Conservation (phyloP, 768 basidiomycete genomes). For the Mycena maculata region DNA sequence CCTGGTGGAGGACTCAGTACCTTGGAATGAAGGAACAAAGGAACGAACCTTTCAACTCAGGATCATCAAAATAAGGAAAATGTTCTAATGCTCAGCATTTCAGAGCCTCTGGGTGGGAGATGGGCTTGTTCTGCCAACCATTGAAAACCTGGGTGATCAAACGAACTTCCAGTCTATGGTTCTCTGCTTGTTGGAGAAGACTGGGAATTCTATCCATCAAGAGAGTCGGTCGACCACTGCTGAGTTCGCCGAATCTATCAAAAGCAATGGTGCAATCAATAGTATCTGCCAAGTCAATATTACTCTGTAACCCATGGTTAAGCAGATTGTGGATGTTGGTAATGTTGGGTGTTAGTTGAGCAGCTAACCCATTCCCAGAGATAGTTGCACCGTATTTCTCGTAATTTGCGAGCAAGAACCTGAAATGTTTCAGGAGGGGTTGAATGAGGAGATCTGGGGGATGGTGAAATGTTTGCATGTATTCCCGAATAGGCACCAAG, state of each 20-base stretch:
- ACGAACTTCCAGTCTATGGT: constrained; percentile 4
- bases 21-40: no score
- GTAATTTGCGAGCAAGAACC: no score
- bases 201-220: background rate
- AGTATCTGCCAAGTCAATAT: background rate
- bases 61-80: background rate
- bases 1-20: background rate
- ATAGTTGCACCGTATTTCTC: background rate
- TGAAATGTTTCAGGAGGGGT: no score
- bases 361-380: background rate
- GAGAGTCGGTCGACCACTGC: background rate
- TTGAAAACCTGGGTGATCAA: background rate
- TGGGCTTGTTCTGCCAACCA: background rate
- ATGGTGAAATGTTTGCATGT: no score
- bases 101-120: background rate
- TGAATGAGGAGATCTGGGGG: no score
- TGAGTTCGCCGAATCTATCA: background rate
- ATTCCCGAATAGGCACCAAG: no score
- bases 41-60: no score
- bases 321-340: background rate
- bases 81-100: background rate
- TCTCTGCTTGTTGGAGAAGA: background rate
- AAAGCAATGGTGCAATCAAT: background rate
- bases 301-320: background rate
- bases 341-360: background rate